Percentiles rank a stretch among this genome's conserved stretches.
These are phyloP conservation scores for Leccinum subtestaceum DNA, from an alignment of 768 basidiomycete genomes.

Conservation along the genomic window DNA sequence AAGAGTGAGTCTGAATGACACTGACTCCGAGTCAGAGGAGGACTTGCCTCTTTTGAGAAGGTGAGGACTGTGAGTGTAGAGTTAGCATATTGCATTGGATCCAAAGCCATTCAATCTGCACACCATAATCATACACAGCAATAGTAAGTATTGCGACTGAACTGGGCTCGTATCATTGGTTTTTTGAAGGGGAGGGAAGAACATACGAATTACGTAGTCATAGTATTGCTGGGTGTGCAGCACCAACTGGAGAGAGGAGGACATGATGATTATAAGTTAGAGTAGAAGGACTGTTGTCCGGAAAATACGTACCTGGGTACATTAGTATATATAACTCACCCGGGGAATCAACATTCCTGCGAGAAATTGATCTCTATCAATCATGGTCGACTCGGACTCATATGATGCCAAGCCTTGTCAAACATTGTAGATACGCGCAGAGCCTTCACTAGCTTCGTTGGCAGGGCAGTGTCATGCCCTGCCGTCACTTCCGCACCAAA, in stretches of 20 bases:
- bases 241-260: neutral
- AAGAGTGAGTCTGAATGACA: neutral
- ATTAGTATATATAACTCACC: too few relatives aligned
- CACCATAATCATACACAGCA: neutral
- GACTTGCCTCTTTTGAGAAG: neutral
- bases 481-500: too few relatives aligned
- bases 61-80: neutral
- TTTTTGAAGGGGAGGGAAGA: neutral
- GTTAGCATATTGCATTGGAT: neutral
- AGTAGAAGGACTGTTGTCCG: too few relatives aligned
- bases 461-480: too few relatives aligned
- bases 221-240: neutral
- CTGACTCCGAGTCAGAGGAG: too few relatives aligned
- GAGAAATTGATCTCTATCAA: too few relatives aligned
- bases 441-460: too few relatives aligned
- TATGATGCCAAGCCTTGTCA: too few relatives aligned
- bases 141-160: neutral
- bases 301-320: too few relatives aligned
- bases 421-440: too few relatives aligned
- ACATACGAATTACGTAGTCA: neutral
- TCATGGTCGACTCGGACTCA: too few relatives aligned
- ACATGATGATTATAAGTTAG: neutral
- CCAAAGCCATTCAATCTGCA: neutral
- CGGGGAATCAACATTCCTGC: too few relatives aligned
- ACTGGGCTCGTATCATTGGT: neutral